Evolutionary conservation across 257 asterid species (phyloP), one percentile per base, ranked within the genome.

Genomic region (Przewalskia tangutica): DNA sequence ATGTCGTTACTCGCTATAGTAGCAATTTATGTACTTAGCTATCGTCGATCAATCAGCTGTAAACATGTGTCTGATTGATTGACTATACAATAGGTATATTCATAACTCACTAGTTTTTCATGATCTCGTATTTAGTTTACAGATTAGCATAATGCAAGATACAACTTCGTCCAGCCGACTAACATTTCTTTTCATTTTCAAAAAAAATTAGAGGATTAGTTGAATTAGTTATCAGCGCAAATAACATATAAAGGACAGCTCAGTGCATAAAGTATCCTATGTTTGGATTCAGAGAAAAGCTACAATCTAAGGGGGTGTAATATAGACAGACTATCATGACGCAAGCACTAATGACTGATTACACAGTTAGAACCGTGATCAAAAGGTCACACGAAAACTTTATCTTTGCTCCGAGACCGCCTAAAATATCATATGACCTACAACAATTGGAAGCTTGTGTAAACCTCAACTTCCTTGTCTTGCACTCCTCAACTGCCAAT

Each of bases 21-120:
- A 38, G 42, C 42, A 38, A 38, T 3, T 38, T 38, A 38, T 38
- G 6, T 38, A 38, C 42, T 38, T 6, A 38, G 42, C 42, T 38
- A 14, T 54, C 11, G 32, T 55, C 65, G 16, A 18, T 84, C 81
- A 83, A 85, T 80, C 54, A 5, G 2, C 8, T 7, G 50, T 4
- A 17, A 75, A 50, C 84, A 85, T 40, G 50, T 83, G 59, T 77
- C 73, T 77, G 14, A 13, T 13, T 16, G 77, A 42, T 34, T 50
- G 42, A 6, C 40, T 65, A 77, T 65, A 56, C 42, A 40, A 76
- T 14, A 42, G 66, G 42, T 64, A 55, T 6, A 7, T 18, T 38
- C 40, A 34, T 32, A 8, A 32, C n/a, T 80, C 18, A 38, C 7
- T 67, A 23, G 62, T 10, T 44, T 32, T 59, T 75, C 18, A 6